Percentiles rank a stretch among this genome's conserved stretches.
These are phyloP conservation scores for Myriosclerotinia curreyana DNA, from an alignment of 2,329 filamentous ascomycete species.

Conservation along the genomic window DNA sequence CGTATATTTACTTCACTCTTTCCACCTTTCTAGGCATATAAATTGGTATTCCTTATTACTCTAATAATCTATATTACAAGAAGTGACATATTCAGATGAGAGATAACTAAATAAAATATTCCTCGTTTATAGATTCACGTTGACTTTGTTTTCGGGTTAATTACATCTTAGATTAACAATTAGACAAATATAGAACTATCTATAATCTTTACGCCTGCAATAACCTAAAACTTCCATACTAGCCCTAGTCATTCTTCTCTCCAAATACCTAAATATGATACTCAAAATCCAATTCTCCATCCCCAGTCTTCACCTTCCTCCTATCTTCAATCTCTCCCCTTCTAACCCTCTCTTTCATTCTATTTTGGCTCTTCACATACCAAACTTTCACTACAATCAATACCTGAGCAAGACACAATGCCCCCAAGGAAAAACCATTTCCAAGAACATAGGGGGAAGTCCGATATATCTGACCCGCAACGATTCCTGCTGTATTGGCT, in stretches of 20 bases:
- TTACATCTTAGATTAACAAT: neutral
- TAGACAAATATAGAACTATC: neutral
- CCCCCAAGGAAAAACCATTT: constrained; percentile 31
- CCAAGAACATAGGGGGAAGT: constrained; percentile 31
- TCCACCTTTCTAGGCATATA: neutral
- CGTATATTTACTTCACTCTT: neutral
- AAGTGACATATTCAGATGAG: neutral
- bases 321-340: constrained; percentile 46
- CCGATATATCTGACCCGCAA: constrained; percentile 37
- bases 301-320: constrained; percentile 47
- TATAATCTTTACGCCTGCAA: no score
- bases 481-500: constrained; percentile 48
- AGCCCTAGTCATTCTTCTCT: neutral
- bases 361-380: constrained; percentile 46
- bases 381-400: constrained; percentile 43
- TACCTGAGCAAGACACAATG: constrained; percentile 26
- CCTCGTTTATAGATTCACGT: neutral
- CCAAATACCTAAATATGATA: constrained; percentile 42
- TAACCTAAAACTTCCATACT: no score
- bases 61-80: neutral
- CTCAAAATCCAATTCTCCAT: constrained; percentile 48
- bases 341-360: constrained; percentile 42
- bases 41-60: neutral
- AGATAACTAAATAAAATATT: neutral
- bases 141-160: no score